Percentiles rank a stretch among this genome's conserved stretches.
phyloP scores from a whole-genome alignment of 1,139 yeast species.

The Torulaspora globosa region DNA sequence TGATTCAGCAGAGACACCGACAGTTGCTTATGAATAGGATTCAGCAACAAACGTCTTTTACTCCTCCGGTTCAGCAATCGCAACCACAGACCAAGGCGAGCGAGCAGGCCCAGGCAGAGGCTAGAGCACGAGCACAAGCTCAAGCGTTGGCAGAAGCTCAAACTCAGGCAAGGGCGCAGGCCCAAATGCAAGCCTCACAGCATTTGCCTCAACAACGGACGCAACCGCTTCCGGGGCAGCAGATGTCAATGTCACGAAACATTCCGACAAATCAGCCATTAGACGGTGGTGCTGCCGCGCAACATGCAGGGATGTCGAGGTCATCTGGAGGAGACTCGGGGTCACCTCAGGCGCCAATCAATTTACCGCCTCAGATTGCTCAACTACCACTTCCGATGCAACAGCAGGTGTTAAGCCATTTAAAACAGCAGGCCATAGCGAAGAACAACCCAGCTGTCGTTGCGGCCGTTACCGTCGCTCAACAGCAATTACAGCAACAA shows the following conservation, averaged over 20 bases:
- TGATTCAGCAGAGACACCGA: slow-evolving; percentile 38
- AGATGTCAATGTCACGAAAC: slow-evolving; percentile 5
- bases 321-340: slow-evolving; percentile 7
- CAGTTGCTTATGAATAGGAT: slow-evolving; percentile 30
- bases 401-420: slow-evolving; percentile 31
- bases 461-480: slow-evolving; percentile 42
- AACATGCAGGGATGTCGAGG: slow-evolving; percentile 4
- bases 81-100: slow-evolving; percentile 12
- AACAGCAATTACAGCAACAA: slow-evolving; percentile 35
- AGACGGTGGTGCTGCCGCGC: slow-evolving; percentile 1
- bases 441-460: slow-evolving; percentile 34
- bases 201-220: slow-evolving; percentile 14
- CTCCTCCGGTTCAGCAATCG: slow-evolving; percentile 12
- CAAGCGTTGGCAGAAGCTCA: slow-evolving; percentile 19
- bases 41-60: slow-evolving; percentile 24
- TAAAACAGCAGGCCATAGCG: slow-evolving; percentile 36
- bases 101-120: slow-evolving; percentile 10
- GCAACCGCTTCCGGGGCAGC: slow-evolving; percentile 4
- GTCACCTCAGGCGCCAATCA: slow-evolving; percentile 19
- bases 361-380: slow-evolving; percentile 37
- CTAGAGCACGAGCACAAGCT: slow-evolving; percentile 27
- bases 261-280: neutral
- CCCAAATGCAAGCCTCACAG: slow-evolving; percentile 12
- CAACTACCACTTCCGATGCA: slow-evolving; percentile 35
- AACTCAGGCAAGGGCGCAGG: slow-evolving; percentile 17